Evolutionary conservation across 768 basidiomycete genomes (phyloP), one percentile per base, ranked within the genome.

Genomic region (Amyloporia xantha): DNA sequence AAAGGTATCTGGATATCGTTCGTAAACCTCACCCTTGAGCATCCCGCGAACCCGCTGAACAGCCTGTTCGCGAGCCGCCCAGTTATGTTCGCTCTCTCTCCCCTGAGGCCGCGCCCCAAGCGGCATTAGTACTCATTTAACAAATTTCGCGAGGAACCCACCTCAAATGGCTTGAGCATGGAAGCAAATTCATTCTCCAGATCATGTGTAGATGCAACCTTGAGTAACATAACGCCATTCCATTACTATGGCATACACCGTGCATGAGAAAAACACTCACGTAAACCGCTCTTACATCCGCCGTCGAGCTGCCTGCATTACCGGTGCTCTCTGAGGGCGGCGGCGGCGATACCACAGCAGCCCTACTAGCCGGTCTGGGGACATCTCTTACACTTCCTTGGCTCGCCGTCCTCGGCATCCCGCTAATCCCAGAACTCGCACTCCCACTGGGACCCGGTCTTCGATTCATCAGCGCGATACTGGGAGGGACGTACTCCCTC

Each of bases 71-170:
- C 95, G 78, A 24, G 74, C 70, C 37, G 78, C 74, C 95, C 95
- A 99, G 58, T 99, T 99, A 54, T 94, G 90, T 62, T 99, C 95
- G 1, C 88, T 87, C 69, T 99, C 95, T 68, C 81, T 95, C n/a
- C 95, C 96, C 86, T 92, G 53, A 2, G 28, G 30, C 7, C 30
- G 17, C 21, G 43, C 23, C 17, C 15, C n/a, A n/a, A n/a, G n/a
- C n/a, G n/a, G n/a, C n/a, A n/a, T n/a, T n/a, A n/a, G n/a, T n/a
- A n/a, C n/a, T n/a, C n/a, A n/a, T n/a, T n/a, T 25, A 48, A 40
- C 40, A 39, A 27, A 23, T 37, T 9, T 39, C 37, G 23, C 45
- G 30, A 15, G 7, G n/a, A 24, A 58, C 71, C 43, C 59, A 85
- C 91, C 68, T 91, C 89, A 59, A 96, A 98, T 26, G 75, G 69